A percentile compares a stretch with the other conserved stretches of the same genome.
phyloP scores from a whole-genome alignment of 2,329 filamentous ascomycete species.

The Paramyrothecium sp. region DNA sequence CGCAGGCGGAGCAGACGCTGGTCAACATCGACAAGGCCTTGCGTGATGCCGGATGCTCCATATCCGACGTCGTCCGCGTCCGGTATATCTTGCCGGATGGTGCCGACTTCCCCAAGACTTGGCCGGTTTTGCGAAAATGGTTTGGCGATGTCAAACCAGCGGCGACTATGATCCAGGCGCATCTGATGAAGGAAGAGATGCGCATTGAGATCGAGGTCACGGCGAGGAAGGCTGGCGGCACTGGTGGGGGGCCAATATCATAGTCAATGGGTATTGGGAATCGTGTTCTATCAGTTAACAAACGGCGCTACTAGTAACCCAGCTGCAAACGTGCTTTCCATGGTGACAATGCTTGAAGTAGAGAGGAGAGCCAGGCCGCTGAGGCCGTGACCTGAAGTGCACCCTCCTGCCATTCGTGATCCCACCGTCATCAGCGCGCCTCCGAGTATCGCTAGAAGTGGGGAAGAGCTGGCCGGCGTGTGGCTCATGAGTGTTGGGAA shows the following conservation, averaged over 20 bases:
- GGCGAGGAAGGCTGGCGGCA: constrained; percentile 27
- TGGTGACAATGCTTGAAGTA: constrained; percentile 60
- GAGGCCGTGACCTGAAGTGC: constrained; percentile 68
- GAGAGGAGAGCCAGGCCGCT: constrained; percentile 64
- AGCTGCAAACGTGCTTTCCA: constrained; percentile 54
- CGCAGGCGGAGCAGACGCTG: constrained; percentile 50
- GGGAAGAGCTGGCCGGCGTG: constrained; percentile 28
- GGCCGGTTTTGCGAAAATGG: constrained; percentile 49
- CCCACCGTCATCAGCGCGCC: constrained; percentile 60
- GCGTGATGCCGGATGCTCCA: constrained; percentile 36
- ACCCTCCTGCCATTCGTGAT: constrained; percentile 62
- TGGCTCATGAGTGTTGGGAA: constrained; percentile 26
- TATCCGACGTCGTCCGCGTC: constrained; percentile 50
- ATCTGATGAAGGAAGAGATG: constrained; percentile 48
- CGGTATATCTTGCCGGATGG: constrained; percentile 50
- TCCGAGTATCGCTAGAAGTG: constrained; percentile 44
- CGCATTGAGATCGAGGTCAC: constrained; percentile 44
- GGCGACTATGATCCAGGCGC: constrained; percentile 52
- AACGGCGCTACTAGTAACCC: constrained; percentile 33
- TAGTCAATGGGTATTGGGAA: not conserved
- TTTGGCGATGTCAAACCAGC: constrained; percentile 49
- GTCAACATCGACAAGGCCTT: constrained; percentile 46
- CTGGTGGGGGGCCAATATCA: not conserved
- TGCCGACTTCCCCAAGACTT: constrained; percentile 44
- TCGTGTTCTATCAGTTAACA: not conserved